These are phyloP conservation scores for Cyclocybe aegerita DNA, from an alignment of 768 basidiomycete genomes.

Conservation along the genomic window DNA sequence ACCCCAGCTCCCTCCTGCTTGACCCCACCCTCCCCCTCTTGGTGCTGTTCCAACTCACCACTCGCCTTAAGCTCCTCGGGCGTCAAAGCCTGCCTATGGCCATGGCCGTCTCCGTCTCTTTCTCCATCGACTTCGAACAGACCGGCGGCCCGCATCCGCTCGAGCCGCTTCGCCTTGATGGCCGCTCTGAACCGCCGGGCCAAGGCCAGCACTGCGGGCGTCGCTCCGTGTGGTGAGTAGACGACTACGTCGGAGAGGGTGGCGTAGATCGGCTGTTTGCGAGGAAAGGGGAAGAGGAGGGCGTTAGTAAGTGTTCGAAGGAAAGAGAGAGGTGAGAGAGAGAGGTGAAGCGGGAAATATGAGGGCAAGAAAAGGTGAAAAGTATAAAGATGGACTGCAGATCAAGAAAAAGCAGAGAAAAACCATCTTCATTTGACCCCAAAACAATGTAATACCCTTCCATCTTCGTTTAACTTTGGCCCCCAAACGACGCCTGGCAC, in stretches of 20 bases:
- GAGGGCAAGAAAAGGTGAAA: no score
- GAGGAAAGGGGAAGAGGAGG: neutral
- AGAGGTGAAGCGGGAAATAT: no score
- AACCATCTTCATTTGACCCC: neutral
- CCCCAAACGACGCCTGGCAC: no score
- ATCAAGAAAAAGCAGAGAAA: no score
- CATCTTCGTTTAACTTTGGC: no score
- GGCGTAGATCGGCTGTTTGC: conserved; percentile 71
- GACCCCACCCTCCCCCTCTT: neutral
- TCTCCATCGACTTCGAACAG: no score
- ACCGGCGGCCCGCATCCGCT: conserved; percentile 37
- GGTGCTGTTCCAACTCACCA: neutral
- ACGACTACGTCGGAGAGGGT: conserved; percentile 89
- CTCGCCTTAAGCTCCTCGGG: neutral
- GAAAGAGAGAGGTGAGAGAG: neutral
- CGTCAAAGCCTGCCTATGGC: conserved; percentile 7
- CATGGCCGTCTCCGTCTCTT: neutral
- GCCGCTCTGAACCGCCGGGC: conserved; percentile 69
- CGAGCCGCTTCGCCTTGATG: conserved; percentile 53
- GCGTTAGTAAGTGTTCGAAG: neutral
- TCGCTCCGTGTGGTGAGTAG: conserved; percentile 74
- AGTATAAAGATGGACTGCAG: neutral
- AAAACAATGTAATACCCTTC: neutral
- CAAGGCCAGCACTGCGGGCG: conserved; percentile 53
- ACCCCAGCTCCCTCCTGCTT: neutral